Conservation (phyloP, 495 filamentous ascomycete genomes). For the Penicillium robsamsonii region DNA sequence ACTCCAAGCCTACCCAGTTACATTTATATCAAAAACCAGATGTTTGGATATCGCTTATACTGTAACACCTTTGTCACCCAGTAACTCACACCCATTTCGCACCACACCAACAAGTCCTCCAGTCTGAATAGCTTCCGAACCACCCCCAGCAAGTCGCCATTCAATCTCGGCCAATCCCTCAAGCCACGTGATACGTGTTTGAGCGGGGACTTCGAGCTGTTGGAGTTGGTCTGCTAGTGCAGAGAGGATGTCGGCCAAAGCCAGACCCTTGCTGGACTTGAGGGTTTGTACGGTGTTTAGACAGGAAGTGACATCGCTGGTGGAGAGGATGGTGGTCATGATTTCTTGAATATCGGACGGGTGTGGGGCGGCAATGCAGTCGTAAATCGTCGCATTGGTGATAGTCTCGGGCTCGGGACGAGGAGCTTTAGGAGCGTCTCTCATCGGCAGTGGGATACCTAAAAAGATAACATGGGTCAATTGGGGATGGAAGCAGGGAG, state of each 20-base stretch:
- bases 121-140: constrained; percentile 86
- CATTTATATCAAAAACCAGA: background rate
- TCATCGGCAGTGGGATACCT: constrained; percentile 70
- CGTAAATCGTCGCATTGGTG: constrained; percentile 89
- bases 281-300: constrained; percentile 81
- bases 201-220: constrained; percentile 77
- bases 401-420: constrained; percentile 67
- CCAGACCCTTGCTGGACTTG: constrained; percentile 83
- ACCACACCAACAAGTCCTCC: constrained; percentile 89
- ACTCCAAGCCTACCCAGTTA: constrained; percentile 3
- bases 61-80: constrained; percentile 38
- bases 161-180: constrained; percentile 91
- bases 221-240: constrained; percentile 77
- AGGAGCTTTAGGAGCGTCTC: constrained; percentile 57
- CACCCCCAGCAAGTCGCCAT: constrained; percentile 84
- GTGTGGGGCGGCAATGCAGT: constrained; percentile 94
- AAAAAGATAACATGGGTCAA: constrained; percentile 8
- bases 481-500: background rate
- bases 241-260: constrained; percentile 89
- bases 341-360: constrained; percentile 86
- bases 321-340: constrained; percentile 74
- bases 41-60: background rate
- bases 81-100: constrained; percentile 79
- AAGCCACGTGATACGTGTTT: constrained; percentile 87
- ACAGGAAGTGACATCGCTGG: constrained; percentile 81